Evolutionary conservation across 2,329 filamentous ascomycete species (phyloP), one percentile per base, ranked within the genome.

Genomic region (Magnaporthiopsis poae): DNA sequence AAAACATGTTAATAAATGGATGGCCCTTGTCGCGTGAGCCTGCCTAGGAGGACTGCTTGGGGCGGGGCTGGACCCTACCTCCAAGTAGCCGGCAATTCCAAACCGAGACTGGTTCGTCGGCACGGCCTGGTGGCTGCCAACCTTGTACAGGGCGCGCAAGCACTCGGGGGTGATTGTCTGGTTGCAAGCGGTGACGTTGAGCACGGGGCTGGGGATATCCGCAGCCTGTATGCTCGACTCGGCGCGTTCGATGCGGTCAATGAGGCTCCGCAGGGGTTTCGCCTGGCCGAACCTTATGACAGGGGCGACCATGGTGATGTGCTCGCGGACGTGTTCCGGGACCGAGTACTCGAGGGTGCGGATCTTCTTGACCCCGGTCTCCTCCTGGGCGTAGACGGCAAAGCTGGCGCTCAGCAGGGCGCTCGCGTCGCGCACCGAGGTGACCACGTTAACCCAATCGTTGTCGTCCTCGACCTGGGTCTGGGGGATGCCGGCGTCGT

Each of bases 31-130:
- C 35, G 21, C 3, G 46, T 21, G n/a, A n/a, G 7, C 31, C 31
- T 31, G 31, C 31, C 31, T 31, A 1, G 9, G 9, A 21, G 9
- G 46, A 25, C 18, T 29, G 60, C 60, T 61, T 29, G 27, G 5
- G 25, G 69, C 70, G 11, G 7, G 3, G 69, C 70, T 9, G 3
- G 3, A 25, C 21, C 46, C 5, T 56, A 78, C 79, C 56, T 76
- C 73, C 0, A 77, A 70, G 68, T 82, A 84, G 5, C 80, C 81
- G 27, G 71, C 70, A 25, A 91, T 86, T n/a, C 88, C 89, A 64
- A 88, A 84, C 67, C 82, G 84, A 67, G 88, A 88, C 0, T 77
- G 88, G 33, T 80, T 84, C 71, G 80, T 84, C 13, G 87, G 83
- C 29, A 75, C 86, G 9, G 83, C 77, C 11, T 88, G 86, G 35